Evolutionary conservation across 1,284 basidiomycete genomes (phyloP), one percentile per base, ranked within the genome.

Genomic region (Sporisorium graminicola): DNA sequence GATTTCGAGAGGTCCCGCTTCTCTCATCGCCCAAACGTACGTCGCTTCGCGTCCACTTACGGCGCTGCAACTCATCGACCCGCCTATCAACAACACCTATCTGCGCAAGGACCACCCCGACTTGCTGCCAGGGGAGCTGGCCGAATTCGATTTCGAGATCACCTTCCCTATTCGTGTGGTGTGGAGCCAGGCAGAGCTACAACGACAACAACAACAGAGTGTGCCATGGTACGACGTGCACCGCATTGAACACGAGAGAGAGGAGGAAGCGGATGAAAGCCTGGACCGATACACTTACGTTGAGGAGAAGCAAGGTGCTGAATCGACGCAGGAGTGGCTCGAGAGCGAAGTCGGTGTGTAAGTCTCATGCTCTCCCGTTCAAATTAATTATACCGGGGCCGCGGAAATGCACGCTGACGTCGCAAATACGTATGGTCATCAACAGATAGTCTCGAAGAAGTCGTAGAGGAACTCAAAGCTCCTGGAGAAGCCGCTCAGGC

Each of bases 281-380:
- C 58, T 84, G 35, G 81, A 81, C n/a, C 56, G 82, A 7, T 78
- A 77, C 51, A 76, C 75, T 2, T 82, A 62, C 54, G 54, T 42
- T 2, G 58, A 75, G 40, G 57, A 76, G n/a, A 68, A 82, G 46
- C 52, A 79, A 10, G 77, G 65, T 3, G 74, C 75, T 0, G 43
- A 63, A 29, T 68, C 73, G 12, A 74, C 72, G 18, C 54, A 70
- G 22, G 47, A 60, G 13, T 84, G 82, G 82, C 64, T 82, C 9
- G 82, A 84, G 53, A 54, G 62, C n/a, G 79, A 84, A 31, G 78
- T 69, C n/a, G 82, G 82, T 51, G 62, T 84, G 82, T 84, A 72
- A 68, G 82, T 83, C 12, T 14, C 24, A 3, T 13, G 10, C 2
- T 31, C 26, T 5, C 7, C 3, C 8, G 6, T 6, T 31, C 35